Conservation (phyloP, 176 grass and related monocot genomes). For the Themeda triandra region DNA sequence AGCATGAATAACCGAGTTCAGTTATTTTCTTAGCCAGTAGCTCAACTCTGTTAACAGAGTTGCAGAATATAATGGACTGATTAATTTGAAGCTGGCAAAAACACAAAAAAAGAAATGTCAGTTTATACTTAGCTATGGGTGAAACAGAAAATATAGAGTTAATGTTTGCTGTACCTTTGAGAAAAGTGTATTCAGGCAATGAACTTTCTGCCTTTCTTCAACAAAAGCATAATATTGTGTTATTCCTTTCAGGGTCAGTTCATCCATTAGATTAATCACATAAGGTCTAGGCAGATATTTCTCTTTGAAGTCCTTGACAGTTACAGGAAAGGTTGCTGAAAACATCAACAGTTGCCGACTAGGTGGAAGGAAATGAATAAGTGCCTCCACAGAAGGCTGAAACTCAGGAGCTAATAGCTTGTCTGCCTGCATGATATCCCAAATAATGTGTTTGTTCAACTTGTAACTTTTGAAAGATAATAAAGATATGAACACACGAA, state of each 20-base stretch:
- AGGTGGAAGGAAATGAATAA: conserved; percentile 65
- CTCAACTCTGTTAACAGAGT: conserved; percentile 93
- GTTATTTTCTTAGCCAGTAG: conserved; percentile 93
- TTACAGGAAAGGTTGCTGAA: conserved; percentile 72
- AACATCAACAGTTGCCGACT: conserved; percentile 71
- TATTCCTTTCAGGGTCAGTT: conserved; percentile 68
- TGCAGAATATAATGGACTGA: conserved; percentile 95
- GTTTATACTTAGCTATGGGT: conserved; percentile 1
- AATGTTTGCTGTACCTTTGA: conserved; percentile 35
- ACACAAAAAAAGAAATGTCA: conserved; percentile 22
- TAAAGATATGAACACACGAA: too few relatives aligned
- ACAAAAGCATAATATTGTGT: conserved; percentile 73
- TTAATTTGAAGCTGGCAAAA: conserved; percentile 81
- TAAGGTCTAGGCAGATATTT: conserved; percentile 69
- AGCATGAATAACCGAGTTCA: conserved; percentile 87
- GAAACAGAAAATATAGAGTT: not conserved
- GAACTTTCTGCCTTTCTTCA: conserved; percentile 71
- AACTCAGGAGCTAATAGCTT: conserved; percentile 91
- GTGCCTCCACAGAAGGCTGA: conserved; percentile 78
- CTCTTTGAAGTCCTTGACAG: conserved; percentile 66
- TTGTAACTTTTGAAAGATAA: too few relatives aligned
- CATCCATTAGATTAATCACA: conserved; percentile 76
- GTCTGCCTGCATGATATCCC: conserved; percentile 59
- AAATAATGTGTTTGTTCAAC: not conserved
- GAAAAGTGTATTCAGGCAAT: conserved; percentile 60